These are phyloP conservation scores for Dipteronia dyeriana DNA, from an alignment of 345 rosid species.

Conservation along the genomic window DNA sequence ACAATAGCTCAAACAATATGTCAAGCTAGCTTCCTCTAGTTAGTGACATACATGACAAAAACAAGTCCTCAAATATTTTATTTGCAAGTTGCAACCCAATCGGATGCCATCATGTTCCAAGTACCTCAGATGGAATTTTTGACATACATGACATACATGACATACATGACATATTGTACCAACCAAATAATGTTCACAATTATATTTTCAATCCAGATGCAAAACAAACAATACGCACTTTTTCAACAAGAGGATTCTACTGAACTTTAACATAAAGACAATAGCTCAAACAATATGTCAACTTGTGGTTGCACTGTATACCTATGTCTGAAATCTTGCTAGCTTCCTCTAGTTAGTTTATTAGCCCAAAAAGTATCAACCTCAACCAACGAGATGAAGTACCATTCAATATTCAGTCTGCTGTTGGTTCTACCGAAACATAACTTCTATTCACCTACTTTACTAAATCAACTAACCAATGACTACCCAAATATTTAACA, in stretches of 20 bases:
- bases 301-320: not conserved
- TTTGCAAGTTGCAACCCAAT: not conserved
- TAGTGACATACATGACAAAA: not conserved
- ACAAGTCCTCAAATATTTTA: not conserved
- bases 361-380: not conserved
- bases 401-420: not conserved
- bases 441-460: not conserved
- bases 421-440: not conserved
- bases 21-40: not conserved
- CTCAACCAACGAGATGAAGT: not conserved
- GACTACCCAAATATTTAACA: too few relatives aligned
- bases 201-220: not conserved
- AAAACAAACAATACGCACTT: not conserved
- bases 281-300: not conserved
- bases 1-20: not conserved
- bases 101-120: not conserved
- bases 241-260: not conserved
- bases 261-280: not conserved
- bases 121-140: not conserved
- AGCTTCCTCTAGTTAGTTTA: not conserved
- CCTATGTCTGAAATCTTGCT: not conserved
- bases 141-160: not conserved
- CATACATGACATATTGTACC: not conserved
- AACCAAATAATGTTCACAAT: not conserved
- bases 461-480: too few relatives aligned